phyloP scores from a whole-genome alignment of 1,139 yeast species.

The Diutina ranongensis region DNA sequence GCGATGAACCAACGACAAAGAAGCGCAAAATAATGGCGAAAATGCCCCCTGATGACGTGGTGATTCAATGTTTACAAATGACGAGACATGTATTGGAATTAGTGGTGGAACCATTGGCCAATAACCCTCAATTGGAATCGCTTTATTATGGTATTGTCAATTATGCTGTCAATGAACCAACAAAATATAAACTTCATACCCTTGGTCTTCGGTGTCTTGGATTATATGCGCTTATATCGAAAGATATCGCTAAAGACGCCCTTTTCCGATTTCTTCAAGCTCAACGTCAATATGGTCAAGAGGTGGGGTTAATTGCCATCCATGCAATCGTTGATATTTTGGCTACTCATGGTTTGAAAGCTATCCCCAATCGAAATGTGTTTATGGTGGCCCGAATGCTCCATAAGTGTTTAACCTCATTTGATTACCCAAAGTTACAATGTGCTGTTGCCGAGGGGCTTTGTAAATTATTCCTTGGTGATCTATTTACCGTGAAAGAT shows the following conservation, averaged over 20 bases:
- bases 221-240: neutral
- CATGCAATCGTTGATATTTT: constrained; percentile 69
- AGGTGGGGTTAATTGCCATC: constrained; percentile 48
- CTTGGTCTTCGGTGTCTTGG: neutral
- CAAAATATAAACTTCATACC: neutral
- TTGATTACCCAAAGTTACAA: constrained; percentile 55
- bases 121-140: constrained; percentile 60
- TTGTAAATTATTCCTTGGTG: constrained; percentile 73
- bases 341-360: constrained; percentile 58
- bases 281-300: constrained; percentile 45
- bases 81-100: constrained; percentile 64
- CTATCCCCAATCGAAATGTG: constrained; percentile 52
- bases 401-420: constrained; percentile 50
- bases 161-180: neutral
- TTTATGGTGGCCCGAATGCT: constrained; percentile 53
- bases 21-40: constrained; percentile 26
- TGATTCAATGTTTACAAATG: constrained; percentile 56
- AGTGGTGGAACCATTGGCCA: constrained; percentile 51
- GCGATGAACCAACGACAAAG: constrained; percentile 12
- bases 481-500: constrained; percentile 40
- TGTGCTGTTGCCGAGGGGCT: constrained; percentile 80
- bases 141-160: constrained; percentile 16
- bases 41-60: constrained; percentile 35
- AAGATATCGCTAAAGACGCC: neutral
- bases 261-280: constrained; percentile 17